Percentiles rank a stretch among this genome's conserved stretches.
These are phyloP conservation scores for Rhodamnia argentea DNA, from an alignment of 345 rosid species.

Conservation along the genomic window DNA sequence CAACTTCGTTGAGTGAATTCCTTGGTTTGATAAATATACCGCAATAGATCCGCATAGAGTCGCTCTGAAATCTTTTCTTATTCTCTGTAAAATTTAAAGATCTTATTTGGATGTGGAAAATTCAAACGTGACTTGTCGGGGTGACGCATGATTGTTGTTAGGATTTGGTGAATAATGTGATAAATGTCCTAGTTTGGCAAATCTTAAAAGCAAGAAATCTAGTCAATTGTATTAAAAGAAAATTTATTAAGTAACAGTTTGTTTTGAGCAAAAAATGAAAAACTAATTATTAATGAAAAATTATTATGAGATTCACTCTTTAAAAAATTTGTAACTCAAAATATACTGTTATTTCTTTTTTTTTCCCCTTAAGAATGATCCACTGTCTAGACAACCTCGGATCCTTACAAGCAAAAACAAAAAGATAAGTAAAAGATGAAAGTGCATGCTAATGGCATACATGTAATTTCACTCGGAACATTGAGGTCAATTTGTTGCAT, in stretches of 20 bases:
- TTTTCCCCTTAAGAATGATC: background rate
- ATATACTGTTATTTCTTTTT: too few species aligned
- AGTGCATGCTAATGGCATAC: background rate
- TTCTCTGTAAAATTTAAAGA: background rate
- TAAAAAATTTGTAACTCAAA: too few species aligned
- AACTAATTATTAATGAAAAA: too few species aligned
- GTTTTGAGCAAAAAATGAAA: too few species aligned
- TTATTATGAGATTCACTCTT: too few species aligned
- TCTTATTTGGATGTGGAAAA: background rate
- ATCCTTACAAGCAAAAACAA: background rate
- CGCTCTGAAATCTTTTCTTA: background rate
- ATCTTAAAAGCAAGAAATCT: background rate
- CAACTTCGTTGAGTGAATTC: accelerated
- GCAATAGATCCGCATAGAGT: background rate
- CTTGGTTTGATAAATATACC: background rate
- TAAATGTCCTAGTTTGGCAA: background rate
- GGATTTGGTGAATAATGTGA: background rate
- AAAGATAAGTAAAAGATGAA: background rate
- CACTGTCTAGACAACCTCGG: background rate
- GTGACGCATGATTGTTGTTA: accelerated
- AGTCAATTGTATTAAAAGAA: background rate
- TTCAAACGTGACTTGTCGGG: background rate
- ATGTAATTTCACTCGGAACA: background rate
- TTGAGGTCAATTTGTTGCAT: background rate
- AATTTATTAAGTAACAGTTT: too few species aligned